Evolutionary conservation across 768 basidiomycete genomes (phyloP).

Genomic region (Lactarius hengduanensis): DNA sequence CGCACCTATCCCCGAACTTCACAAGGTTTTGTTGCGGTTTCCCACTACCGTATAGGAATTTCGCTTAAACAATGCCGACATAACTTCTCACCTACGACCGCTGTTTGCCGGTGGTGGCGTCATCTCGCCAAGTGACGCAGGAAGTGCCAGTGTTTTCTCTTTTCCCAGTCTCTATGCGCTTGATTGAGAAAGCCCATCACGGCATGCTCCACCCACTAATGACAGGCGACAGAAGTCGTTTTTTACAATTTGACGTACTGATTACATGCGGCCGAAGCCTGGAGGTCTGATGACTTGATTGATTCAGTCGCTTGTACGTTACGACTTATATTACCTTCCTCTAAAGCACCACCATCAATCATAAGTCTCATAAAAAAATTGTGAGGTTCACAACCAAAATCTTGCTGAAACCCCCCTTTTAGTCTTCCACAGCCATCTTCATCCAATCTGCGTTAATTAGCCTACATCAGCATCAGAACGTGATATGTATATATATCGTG

Average conservation of each 20-base stretch:
- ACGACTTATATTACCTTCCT: too few species aligned
- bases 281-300: background rate
- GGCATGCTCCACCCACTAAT: background rate
- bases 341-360: background rate
- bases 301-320: too few species aligned
- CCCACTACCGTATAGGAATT: background rate
- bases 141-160: background rate
- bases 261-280: background rate
- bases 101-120: background rate
- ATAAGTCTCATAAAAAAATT: background rate
- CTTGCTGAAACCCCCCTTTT: background rate
- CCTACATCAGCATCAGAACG: background rate
- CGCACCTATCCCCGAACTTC: background rate
- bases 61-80: too few species aligned
- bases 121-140: background rate
- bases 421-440: background rate
- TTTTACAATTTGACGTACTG: background rate
- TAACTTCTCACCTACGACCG: background rate
- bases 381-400: background rate
- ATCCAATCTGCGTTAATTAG: background rate
- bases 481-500: background rate
- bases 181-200: background rate
- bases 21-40: background rate
- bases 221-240: background rate
- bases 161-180: background rate